Evolutionary conservation across 495 filamentous ascomycete genomes (phyloP), one percentile per base, ranked within the genome.

Genomic region (Xylaria scruposa): DNA sequence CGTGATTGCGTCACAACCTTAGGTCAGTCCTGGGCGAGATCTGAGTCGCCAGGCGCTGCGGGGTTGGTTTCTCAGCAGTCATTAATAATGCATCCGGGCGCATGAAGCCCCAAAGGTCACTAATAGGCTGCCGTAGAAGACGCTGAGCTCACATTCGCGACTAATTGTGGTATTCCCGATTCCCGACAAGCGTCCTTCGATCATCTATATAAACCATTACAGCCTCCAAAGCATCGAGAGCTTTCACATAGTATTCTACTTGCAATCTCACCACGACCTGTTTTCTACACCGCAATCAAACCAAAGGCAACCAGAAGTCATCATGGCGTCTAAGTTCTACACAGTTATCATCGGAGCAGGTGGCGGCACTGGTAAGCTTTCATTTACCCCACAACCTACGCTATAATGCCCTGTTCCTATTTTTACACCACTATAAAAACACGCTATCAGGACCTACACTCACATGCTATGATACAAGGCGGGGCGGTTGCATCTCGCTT

Each of bases 341-440:
- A 90, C 91, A 66, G 85, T 93, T 72, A 87, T 94, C 74, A 89
- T 90, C 56, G 91, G 91, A 71, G 91, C 90, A 40, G 91, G 91
- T 29, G 85, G 89, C 44, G 91, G 91, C 70, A 92, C 91, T 4
- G 78, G 91, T 85, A 83, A 70, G 73, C 6, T 8, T 19, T 72
- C 42, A 12, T 21, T 61, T 15, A 31, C 54, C 38, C 68, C 59
- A 70, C 54, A 59, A 36, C 17, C 26, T 31, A 4, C 53, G 53
- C 53, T 56, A 56, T 31, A 12, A 17, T 15, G 26, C 31, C 44
- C 54, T 59, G 21, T 60, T 36, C 49, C 31, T 40, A 33, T 31
- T 36, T 19, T 29, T 15, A 21, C 29, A 54, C 29, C 46, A 54
- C 24, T 31, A 9, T 29, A 56, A 24, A 42, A 15, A 17, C 24